phyloP scores from a whole-genome alignment of 441 rosid genomes.

The Gossypium davidsonii region DNA sequence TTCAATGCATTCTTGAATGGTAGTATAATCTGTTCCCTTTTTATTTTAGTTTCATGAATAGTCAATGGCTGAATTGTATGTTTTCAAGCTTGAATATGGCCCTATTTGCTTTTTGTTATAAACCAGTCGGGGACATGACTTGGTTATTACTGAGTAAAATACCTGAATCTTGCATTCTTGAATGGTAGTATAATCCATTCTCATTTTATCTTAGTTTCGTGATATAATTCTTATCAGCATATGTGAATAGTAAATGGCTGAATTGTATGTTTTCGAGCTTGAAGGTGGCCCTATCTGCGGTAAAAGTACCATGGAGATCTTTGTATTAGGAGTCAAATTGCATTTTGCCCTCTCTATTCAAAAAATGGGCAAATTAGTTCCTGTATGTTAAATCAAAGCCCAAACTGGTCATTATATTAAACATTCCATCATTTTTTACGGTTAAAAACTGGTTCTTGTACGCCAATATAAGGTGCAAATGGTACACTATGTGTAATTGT shows the following conservation, averaged over 20 bases:
- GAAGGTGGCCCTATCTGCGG: neutral
- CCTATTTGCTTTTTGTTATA: neutral
- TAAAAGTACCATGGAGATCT: too few relatives aligned
- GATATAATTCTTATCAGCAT: too few relatives aligned
- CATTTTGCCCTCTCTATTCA: too few relatives aligned
- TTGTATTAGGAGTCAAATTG: too few relatives aligned
- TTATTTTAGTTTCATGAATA: neutral
- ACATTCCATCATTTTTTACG: too few relatives aligned
- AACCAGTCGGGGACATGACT: neutral
- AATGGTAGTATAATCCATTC: constrained; percentile 44
- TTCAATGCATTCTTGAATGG: constrained; percentile 95
- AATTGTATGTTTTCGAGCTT: neutral
- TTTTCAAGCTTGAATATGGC: neutral
- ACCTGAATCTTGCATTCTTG: constrained; percentile 50
- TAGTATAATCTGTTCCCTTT: constrained; percentile 17
- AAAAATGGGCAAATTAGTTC: too few relatives aligned
- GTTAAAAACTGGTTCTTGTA: too few relatives aligned
- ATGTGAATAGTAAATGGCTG: neutral
- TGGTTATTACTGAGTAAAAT: neutral
- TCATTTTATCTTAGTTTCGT: neutral
- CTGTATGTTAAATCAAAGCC: too few relatives aligned
- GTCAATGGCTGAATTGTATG: neutral
- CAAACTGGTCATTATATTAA: too few relatives aligned
- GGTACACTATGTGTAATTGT: too few relatives aligned
- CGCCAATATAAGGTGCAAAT: too few relatives aligned